Evolutionary conservation across 176 grass and related monocot species (phyloP), one percentile per base, ranked within the genome.

Genomic region (Microstegium vimineum): DNA sequence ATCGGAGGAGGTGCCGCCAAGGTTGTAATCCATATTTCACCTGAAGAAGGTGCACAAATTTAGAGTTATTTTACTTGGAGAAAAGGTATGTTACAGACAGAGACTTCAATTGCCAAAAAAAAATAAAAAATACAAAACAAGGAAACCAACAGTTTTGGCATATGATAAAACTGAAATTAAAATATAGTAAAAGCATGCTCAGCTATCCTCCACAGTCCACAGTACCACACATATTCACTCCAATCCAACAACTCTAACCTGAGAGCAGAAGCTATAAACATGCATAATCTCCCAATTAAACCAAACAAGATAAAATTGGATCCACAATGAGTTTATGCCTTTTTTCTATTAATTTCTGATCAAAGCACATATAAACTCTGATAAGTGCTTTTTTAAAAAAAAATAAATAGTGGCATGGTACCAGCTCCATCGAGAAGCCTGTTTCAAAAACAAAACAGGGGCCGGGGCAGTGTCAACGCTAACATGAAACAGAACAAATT

Each of bases 21-120:
- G 20, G 68, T 12, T 3, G 36, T 76, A 18, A 0, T 77, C 81
- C 84, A 93, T 89, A 38, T n/a, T 56, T 56, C 22, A 56, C 52
- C 52, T 56, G 2, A 56, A 17, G 3, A 56, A n/a, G 52, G 6
- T n/a, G 7, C 20, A 56, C 0, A n/a, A 56, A 56, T n/a, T n/a
- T 56, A 56, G 5, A 56, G 51, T 8, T n/a, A n/a, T 17, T 42
- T 17, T 47, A 16, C 51, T 8, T 9, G 51, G 5, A 20, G n/a
- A n/a, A 22, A 56, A 8, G 38, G 38, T 40, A 9, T 6, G 38
- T n/a, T 56, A 56, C 51, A 56, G 51, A 22, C 0, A 56, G 20
- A 22, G 6, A 56, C 3, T 56, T 7, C 51, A 56, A 8, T 56
- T 56, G 20, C 18, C 51, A 56, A 56, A n/a, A 1, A 56, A 8